phyloP scores from a whole-genome alignment of 306 rosid species.

The Rubus idaeus region DNA sequence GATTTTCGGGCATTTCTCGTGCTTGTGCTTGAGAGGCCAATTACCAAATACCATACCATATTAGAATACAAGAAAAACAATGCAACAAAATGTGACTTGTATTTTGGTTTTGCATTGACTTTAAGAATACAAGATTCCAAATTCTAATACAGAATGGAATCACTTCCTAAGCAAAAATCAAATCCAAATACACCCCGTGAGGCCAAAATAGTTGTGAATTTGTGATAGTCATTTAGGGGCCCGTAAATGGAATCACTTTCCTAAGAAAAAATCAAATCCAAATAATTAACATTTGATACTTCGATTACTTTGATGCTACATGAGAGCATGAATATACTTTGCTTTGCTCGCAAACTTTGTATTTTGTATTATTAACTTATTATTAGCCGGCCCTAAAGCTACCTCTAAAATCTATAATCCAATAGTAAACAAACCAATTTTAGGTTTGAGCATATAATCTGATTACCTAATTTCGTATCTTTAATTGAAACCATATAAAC shows the following conservation, averaged over 20 bases:
- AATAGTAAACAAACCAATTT: background rate
- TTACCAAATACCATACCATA: background rate
- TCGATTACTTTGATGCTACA: background rate
- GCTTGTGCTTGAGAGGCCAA: constrained; percentile 8
- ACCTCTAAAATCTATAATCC: background rate
- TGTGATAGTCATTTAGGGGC: constrained; percentile 16
- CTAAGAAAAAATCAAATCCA: background rate
- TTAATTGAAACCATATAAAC: background rate
- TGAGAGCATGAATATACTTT: background rate
- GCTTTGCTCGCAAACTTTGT: background rate
- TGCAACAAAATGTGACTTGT: background rate
- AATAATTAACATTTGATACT: background rate
- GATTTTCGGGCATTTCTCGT: background rate
- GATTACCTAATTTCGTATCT: constrained; percentile 28
- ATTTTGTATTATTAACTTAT: background rate
- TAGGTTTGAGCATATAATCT: constrained; percentile 3
- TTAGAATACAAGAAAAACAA: background rate
- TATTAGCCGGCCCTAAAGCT: background rate
- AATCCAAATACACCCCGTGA: constrained; percentile 33
- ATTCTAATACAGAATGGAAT: background rate
- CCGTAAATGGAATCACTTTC: constrained; percentile 20
- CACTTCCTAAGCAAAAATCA: too few relatives aligned
- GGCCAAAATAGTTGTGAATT: constrained; percentile 18
- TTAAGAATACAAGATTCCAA: constrained; percentile 13
- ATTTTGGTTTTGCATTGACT: constrained; percentile 19